A percentile compares a stretch with the other conserved stretches of the same genome.
Evolutionary conservation across 495 filamentous ascomycete species (phyloP).

Genomic region (Tuber indicum): DNA sequence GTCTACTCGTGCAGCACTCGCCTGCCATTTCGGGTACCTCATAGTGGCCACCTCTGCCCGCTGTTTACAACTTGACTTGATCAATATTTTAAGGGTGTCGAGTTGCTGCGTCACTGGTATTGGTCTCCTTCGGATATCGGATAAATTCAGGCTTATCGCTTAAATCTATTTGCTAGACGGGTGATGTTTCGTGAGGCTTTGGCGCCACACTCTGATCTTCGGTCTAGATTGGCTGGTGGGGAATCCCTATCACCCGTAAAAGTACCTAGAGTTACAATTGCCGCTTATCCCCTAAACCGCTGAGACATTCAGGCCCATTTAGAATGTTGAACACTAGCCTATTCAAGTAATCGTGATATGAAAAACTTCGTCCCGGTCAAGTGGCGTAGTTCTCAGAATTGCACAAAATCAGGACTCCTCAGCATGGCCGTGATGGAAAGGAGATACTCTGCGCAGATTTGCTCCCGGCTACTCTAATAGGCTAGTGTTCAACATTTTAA

Average conservation of each 20-base stretch:
- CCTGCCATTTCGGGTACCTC: background rate
- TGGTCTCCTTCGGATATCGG: background rate
- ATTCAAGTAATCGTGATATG: too few species aligned
- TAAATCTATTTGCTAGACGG: background rate
- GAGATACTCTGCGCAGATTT: too few species aligned
- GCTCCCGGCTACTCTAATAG: too few species aligned
- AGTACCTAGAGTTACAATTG: background rate
- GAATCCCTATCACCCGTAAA: background rate
- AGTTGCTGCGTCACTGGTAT: background rate
- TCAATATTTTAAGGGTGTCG: background rate
- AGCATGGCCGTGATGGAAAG: too few species aligned
- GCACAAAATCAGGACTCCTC: too few species aligned
- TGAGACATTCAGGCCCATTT: too few species aligned
- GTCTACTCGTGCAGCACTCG: background rate
- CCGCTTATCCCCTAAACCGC: too few species aligned
- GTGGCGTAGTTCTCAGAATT: too few species aligned
- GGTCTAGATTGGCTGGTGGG: background rate
- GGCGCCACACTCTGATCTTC: background rate
- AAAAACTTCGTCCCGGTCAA: too few species aligned
- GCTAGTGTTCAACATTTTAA: too few species aligned
- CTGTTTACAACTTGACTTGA: background rate
- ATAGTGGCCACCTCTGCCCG: background rate
- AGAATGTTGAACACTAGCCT: too few species aligned
- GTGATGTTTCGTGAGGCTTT: background rate
- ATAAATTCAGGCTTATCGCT: background rate